These are phyloP conservation scores for Grigorovia yakushimaensis DNA, from an alignment of 805 yeast species.

Conservation along the genomic window DNA sequence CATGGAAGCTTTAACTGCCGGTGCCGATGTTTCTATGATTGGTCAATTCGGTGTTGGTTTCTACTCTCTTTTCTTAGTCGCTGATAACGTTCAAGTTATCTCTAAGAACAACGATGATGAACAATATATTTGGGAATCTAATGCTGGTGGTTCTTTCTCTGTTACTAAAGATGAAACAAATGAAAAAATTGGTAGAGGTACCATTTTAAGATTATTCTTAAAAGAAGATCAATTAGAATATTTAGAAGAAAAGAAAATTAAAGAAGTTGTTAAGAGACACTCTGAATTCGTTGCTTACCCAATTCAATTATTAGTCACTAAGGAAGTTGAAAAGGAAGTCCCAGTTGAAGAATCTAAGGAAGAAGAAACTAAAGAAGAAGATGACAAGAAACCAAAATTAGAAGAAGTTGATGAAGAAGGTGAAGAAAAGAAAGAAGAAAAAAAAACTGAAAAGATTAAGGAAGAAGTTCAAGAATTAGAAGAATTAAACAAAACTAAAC, in stretches of 20 bases:
- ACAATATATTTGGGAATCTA: conserved; percentile 99
- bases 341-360: conserved; percentile 42
- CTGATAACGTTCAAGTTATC: conserved; percentile 96
- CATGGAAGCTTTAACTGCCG: conserved; percentile 98
- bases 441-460: conserved; percentile 79
- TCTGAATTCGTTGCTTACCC: conserved; percentile 99
- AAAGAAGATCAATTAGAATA: conserved; percentile 98
- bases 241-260: conserved; percentile 98
- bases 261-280: conserved; percentile 98
- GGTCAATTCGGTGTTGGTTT: conserved; percentile 99
- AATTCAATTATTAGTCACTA: conserved; percentile 94
- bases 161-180: conserved; percentile 81
- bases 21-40: conserved; percentile 99
- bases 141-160: conserved; percentile 99
- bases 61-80: conserved; percentile 98
- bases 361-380: conserved; percentile 45
- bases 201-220: conserved; percentile 87
- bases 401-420: conserved; percentile 69
- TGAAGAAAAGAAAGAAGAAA: conserved; percentile 57
- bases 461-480: conserved; percentile 93
- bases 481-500: conserved; percentile 98
- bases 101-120: conserved; percentile 98
- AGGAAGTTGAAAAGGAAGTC: conserved; percentile 97
- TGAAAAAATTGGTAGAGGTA: conserved; percentile 90
- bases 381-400: conserved; percentile 61